phyloP scores from a whole-genome alignment of 148 eudicot species.

The Silene latifolia region DNA sequence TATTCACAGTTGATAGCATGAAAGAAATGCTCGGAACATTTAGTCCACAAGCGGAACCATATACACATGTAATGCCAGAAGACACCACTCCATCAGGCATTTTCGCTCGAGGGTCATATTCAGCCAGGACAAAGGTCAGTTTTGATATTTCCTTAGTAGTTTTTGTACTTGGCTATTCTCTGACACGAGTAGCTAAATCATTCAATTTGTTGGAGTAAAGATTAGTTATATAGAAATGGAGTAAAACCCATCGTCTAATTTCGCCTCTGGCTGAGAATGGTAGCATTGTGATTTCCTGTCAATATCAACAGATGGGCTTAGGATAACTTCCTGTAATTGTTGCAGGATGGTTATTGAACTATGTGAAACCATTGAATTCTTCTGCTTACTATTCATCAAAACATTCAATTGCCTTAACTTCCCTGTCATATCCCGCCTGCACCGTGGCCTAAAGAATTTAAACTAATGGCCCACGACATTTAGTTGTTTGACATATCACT shows the following conservation, averaged over 20 bases:
- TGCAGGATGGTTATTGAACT: slow-evolving; percentile 7
- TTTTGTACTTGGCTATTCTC: not conserved
- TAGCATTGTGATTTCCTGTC: slow-evolving; percentile 7
- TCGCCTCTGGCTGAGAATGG: not conserved
- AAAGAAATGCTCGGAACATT: slow-evolving; percentile 91
- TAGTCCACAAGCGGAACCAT: slow-evolving; percentile 75
- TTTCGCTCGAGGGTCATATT: slow-evolving; percentile 84
- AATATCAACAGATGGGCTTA: slow-evolving; percentile 11
- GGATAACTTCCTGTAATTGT: not conserved
- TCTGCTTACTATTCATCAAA: slow-evolving; percentile 6
- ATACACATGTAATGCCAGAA: slow-evolving; percentile 69
- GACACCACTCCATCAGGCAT: slow-evolving; percentile 88
- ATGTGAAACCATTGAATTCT: slow-evolving; percentile 8
- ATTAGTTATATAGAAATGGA: not conserved
- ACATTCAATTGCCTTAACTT: slow-evolving; percentile 7
- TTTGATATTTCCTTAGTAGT: not conserved
- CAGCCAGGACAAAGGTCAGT: slow-evolving; percentile 73
- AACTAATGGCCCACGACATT: slow-evolving; percentile 17
- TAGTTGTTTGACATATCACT: slow-evolving; percentile 1
- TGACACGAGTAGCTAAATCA: not conserved
- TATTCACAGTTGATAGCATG: slow-evolving; percentile 55
- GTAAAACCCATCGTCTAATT: not conserved
- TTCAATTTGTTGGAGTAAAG: not conserved
- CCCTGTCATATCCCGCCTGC: slow-evolving; percentile 8
- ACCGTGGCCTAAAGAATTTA: slow-evolving; percentile 3